Conservation (phyloP, 176 grass and related monocot genomes). For the Carex pumila region DNA sequence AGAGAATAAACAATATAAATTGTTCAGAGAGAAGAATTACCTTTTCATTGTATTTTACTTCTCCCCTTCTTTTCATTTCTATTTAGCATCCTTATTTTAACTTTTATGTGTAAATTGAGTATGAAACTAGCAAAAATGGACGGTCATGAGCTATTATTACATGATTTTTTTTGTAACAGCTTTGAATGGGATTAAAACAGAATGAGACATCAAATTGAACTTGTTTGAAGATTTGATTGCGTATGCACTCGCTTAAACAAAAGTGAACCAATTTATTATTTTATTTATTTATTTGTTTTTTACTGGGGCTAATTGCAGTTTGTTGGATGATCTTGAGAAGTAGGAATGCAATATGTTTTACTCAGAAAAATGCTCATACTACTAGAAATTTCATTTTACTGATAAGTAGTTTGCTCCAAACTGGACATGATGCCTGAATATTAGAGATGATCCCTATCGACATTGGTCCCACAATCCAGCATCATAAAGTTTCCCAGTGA, state of each 20-base stretch:
- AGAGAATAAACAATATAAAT: not conserved
- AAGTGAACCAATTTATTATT: too few species aligned
- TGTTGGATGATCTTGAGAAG: not conserved
- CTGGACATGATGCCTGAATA: not conserved
- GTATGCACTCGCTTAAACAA: too few species aligned
- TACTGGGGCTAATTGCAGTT: not conserved
- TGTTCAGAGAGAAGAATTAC: not conserved
- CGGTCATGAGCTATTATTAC: not conserved
- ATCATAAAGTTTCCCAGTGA: not conserved
- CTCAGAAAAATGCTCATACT: not conserved
- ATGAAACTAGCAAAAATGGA: not conserved
- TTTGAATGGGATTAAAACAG: not conserved
- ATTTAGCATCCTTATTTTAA: not conserved
- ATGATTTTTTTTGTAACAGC: not conserved
- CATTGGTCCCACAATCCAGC: not conserved
- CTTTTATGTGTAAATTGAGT: not conserved
- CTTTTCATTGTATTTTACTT: not conserved
- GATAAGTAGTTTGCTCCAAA: not conserved
- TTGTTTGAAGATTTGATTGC: not conserved
- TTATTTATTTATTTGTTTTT: too few species aligned
- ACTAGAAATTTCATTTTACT: not conserved
- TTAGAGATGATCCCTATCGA: not conserved
- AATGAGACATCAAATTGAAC: not conserved
- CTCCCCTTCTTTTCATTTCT: not conserved
- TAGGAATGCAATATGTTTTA: not conserved